Evolutionary conservation across 2,329 filamentous ascomycete species (phyloP).

Genomic region (Alternaria rosae): DNA sequence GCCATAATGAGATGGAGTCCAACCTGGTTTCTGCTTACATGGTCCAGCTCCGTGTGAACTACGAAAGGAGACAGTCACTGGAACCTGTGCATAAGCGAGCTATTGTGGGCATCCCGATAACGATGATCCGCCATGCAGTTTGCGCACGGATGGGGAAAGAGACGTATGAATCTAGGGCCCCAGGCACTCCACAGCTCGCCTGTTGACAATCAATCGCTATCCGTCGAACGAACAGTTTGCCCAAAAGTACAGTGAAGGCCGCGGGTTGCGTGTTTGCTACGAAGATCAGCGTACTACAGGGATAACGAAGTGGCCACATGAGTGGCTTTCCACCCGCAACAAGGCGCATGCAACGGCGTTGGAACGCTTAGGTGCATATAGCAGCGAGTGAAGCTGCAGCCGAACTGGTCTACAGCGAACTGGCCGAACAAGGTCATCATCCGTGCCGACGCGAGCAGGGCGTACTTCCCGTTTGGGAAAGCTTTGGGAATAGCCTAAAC

Average conservation of each 20-base stretch:
- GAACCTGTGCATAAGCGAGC: background rate
- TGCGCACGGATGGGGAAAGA: constrained; percentile 5
- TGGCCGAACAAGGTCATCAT: background rate
- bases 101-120: background rate
- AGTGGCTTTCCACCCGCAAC: constrained; percentile 1
- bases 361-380: background rate
- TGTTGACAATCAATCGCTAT: background rate
- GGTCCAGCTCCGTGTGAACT: background rate
- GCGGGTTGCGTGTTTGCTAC: background rate
- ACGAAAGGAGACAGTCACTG: background rate
- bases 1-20: background rate
- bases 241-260: background rate
- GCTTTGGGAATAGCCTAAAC: constrained; percentile 6
- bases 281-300: constrained; percentile 5
- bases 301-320: constrained; percentile 1
- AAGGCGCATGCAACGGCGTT: constrained; percentile 5
- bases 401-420: background rate
- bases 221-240: background rate
- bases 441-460: constrained; percentile 5
- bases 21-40: background rate
- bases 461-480: background rate
- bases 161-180: background rate
- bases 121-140: background rate
- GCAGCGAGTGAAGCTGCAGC: constrained; percentile 3
- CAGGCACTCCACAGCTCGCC: background rate